Evolutionary conservation across 208 protist genomes (phyloP).

Genomic region (Strigomonas culicis): DNA sequence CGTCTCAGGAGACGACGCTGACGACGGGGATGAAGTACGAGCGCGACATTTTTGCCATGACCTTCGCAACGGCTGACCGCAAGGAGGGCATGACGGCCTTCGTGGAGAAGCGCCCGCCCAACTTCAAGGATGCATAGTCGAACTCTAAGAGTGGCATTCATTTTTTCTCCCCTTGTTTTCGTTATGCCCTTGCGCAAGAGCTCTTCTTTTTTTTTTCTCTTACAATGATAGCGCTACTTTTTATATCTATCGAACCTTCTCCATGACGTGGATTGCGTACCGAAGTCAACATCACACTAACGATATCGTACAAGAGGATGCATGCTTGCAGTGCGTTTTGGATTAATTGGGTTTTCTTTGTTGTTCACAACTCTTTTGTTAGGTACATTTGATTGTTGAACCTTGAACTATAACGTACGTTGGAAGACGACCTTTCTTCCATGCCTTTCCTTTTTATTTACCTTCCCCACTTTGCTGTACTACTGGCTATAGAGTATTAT

Average conservation of each 20-base stretch:
- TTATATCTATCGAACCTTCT: too few relatives aligned
- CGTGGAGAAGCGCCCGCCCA: constrained; percentile 85
- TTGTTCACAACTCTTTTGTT: too few relatives aligned
- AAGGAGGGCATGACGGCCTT: constrained; percentile 93
- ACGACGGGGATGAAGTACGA: constrained; percentile 83
- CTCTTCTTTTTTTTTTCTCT: constrained; percentile 13
- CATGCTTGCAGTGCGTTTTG: too few relatives aligned
- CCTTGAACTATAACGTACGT: too few relatives aligned
- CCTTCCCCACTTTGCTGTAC: constrained; percentile 13
- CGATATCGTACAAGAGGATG: too few relatives aligned
- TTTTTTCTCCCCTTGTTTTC: not conserved
- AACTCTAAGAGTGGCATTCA: not conserved
- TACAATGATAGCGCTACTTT: too few relatives aligned
- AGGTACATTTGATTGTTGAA: too few relatives aligned
- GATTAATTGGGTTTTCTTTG: too few relatives aligned
- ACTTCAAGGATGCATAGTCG: constrained; percentile 73
- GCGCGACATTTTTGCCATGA: constrained; percentile 76
- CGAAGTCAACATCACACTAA: too few relatives aligned
- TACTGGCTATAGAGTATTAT: not conserved
- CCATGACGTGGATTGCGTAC: too few relatives aligned
- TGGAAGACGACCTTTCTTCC: too few relatives aligned
- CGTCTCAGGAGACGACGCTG: constrained; percentile 75
- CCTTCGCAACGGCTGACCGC: constrained; percentile 90
- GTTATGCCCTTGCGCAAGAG: not conserved
- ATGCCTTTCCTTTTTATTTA: not conserved